Base-by-base conservation (phyloP, 306 rosid genomes). In the Malus asiatica region DNA sequence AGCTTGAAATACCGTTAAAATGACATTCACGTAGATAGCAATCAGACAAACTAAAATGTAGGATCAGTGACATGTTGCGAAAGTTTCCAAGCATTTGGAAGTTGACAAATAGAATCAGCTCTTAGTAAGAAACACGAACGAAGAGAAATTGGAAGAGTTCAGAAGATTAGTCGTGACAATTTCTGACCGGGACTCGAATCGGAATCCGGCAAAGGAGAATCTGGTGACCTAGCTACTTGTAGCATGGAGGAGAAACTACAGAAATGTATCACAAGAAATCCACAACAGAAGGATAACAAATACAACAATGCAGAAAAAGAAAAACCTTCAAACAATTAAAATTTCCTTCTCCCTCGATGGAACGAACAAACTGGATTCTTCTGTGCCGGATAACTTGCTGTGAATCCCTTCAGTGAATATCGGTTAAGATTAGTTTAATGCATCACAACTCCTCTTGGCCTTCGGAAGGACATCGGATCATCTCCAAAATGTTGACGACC, bases 121-220 rank as follows among this genome's bases (percentile, higher is more conserved):
- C 57, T 16, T 16, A 5, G 52, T 64, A 32, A 71, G 64, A 12
- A 62, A 48, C 38, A 57, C 13, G 66, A 66, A 1, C 66, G 72
- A 48, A 19, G 79, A 60, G 74, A 71, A 35, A 76, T 66, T 42
- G 73, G 70, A 29, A 73, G 75, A 81, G 55, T 78, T 83, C 88
- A 80, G 79, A 83, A 76, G 73, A 89, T 77, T 74, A 75, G 82
- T 45, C 79, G 45, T 77, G 75, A 85, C 81, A 85, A 78, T 60
- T 59, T 84, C 68, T 71, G 75, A 53, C 75, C 79, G 81, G 82
- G 82, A 67, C 85, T 89, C 77, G 78, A 81, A 52, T 62, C 72
- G 86, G 88, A 89, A 89, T 78, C 87, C 94, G 99, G 99, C 89
- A 96, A 96, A 92, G 87, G 85, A 86, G 99, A 96, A 96, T 90